Evolutionary conservation across 805 yeast genomes (phyloP).

Genomic region (Barnettozyma sucrosica): DNA sequence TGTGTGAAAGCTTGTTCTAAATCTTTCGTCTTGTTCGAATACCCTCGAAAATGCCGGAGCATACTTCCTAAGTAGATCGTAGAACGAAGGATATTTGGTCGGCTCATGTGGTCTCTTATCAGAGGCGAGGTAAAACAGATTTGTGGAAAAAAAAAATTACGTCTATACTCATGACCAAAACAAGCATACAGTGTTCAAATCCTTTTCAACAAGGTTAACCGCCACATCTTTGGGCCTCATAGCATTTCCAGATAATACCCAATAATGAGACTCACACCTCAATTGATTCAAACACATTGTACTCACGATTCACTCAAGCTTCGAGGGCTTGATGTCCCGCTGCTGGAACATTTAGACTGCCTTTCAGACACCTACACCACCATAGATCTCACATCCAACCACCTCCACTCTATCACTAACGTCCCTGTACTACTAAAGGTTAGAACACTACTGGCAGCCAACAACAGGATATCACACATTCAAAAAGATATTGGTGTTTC

Average conservation of each 20-base stretch:
- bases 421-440: constrained; percentile 40
- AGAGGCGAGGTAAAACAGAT: too few relatives aligned
- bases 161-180: too few relatives aligned
- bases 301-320: constrained; percentile 30
- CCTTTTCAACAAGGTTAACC: too few relatives aligned
- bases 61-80: too few relatives aligned
- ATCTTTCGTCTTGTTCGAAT: constrained; percentile 3
- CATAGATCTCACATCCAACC: constrained; percentile 75
- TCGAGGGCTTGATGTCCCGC: constrained; percentile 35
- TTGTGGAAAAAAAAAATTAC: too few relatives aligned
- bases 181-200: too few relatives aligned
- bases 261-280: constrained; percentile 1
- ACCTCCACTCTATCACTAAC: constrained; percentile 47
- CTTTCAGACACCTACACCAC: constrained; percentile 39
- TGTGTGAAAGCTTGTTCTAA: constrained; percentile 22
- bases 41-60: constrained; percentile 2
- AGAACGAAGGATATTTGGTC: too few relatives aligned
- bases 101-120: too few relatives aligned
- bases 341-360: constrained; percentile 39
- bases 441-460: constrained; percentile 52
- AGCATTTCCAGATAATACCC: not conserved
- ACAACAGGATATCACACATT: constrained; percentile 49
- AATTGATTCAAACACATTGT: not conserved
- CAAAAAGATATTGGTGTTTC: constrained; percentile 30
- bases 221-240: too few relatives aligned